Evolutionary conservation across 2,329 filamentous ascomycete species (phyloP), one percentile per base, ranked within the genome.

Genomic region (Ophiocordyceps camponoti-floridani): DNA sequence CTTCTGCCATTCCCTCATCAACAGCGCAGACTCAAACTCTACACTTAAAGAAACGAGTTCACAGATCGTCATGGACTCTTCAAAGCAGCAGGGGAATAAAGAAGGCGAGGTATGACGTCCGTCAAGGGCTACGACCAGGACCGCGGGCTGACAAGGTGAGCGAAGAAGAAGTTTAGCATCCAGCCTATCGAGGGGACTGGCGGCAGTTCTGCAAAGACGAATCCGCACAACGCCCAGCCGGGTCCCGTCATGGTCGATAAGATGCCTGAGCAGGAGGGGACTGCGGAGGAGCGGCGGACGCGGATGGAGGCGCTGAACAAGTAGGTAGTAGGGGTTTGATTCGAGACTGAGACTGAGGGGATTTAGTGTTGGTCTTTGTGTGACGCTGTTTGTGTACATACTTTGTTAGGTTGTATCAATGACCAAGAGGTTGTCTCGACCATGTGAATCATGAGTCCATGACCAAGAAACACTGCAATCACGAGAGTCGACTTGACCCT

Each of bases 241-340:
- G 77, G 77, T 31, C 77, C 77, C 14, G 75, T 64, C 27, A 53
- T 77, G 26, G 64, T 72, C 16, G 60, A 74, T 49, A 65, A 70
- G 48, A 69, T 77, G 62, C 68, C 68, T 14, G 61, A 61, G 31
- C 57, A 70, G 43, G 74, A 79, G 62, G 77, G 75, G 14, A 75
- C 72, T 47, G 82, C 80, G 62, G 79, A 82, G 58, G 81, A 85
- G 54, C 72, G 80, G 45, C 65, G 70, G 54, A 76, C 72, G 12
- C 78, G 75, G 58, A 77, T 76, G 48, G 65, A 77, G 57, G 75
- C 74, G 54, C 53, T 85, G 59, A 84, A 84, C 67, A 76, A 81
- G 56, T 16, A 37, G 13, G 3, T n/a, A 7, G 14, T 16, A 9
- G 9, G 4, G 14, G 14, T 16, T 9, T 37, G 10, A 35, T 4